Evolutionary conservation across 2,329 filamentous ascomycete species (phyloP), one percentile per base, ranked within the genome.

Genomic region (Dothistroma pini): DNA sequence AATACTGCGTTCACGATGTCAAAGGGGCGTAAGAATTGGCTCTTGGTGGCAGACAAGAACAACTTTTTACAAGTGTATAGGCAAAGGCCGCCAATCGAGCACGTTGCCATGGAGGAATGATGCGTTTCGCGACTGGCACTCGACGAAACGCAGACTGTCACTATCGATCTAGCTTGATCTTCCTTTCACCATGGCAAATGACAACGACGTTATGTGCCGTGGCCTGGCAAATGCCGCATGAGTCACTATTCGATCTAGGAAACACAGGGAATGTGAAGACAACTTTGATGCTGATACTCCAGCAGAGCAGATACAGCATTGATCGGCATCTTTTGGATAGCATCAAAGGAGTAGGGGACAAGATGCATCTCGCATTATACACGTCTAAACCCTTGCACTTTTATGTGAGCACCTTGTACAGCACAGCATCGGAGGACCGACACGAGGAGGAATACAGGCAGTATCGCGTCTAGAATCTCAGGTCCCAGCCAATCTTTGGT

Each of bases 401-500:
- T 44, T 44, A 19, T 44, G 14, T n/a, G 41, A 44, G 16, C n/a
- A 7, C n/a, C 41, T 19, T 44, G 41, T 44, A 44, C 41, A 19
- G 41, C 16, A 7, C n/a, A 19, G n/a, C 41, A n/a, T 44, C 14
- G 10, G 6, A 11, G 14, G 14, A 9, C 41, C 8, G n/a, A 19
- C 16, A 44, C 14, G 8, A 44, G n/a, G n/a, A 44, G 14, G 8
- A n/a, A 14, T n/a, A 14, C 16, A n/a, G 41, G 41, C 41, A 19
- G 14, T 2, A n/a, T n/a, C n/a, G 41, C 21, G 10, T 19, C 7
- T 70, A 73, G 61, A 73, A 86, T 65, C 84, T 80, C 76, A 87
- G 71, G 73, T 87, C 84, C 85, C 85, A 88, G 53, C 83, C 91
- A 76, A 99, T 97, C 81, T 89, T 82, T 8, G 95, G 95, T 0